Percentiles rank a stretch among this genome's conserved stretches.
phyloP scores from a whole-genome alignment of 768 basidiomycete species.

The Saitozyma sp. region DNA sequence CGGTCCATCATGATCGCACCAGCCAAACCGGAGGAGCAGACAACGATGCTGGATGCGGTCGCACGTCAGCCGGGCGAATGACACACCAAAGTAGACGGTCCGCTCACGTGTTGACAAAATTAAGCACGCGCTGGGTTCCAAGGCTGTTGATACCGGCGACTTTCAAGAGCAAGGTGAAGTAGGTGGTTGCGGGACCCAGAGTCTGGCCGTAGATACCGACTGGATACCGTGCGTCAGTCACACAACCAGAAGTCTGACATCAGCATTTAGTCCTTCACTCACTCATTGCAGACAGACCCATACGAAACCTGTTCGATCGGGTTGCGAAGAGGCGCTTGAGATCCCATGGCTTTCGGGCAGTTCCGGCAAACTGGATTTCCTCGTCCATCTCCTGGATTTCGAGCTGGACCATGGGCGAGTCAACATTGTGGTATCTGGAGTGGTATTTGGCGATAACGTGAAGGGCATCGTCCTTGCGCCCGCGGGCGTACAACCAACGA shows the following conservation, averaged over 20 bases:
- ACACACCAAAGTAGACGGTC: no score
- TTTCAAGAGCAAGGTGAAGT: conserved; percentile 37
- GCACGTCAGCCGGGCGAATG: no score
- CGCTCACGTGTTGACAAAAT: no score
- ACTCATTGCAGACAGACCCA: conserved; percentile 60
- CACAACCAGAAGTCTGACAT: conserved; percentile 60
- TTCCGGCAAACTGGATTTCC: conserved; percentile 56
- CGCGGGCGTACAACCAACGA: conserved; percentile 56
- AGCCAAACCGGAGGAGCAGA: no score
- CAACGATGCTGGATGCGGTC: no score
- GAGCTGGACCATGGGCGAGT: no score
- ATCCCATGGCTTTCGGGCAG: conserved; percentile 59
- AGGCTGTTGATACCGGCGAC: conserved; percentile 51
- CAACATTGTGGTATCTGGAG: conserved; percentile 56
- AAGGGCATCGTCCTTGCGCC: conserved; percentile 56
- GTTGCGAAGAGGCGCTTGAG: conserved; percentile 60
- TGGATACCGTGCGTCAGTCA: conserved; percentile 54
- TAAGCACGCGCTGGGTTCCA: conserved; percentile 54
- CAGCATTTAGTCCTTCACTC: no score
- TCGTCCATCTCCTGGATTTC: conserved; percentile 62
- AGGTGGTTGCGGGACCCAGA: no score
- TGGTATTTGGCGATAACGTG: conserved; percentile 59
- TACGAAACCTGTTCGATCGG: conserved; percentile 57
- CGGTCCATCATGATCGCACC: no score
- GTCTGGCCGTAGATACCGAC: no score